These are phyloP conservation scores for Casaregolazyma lundiana DNA, from an alignment of 1,139 yeast species.

Conservation along the genomic window DNA sequence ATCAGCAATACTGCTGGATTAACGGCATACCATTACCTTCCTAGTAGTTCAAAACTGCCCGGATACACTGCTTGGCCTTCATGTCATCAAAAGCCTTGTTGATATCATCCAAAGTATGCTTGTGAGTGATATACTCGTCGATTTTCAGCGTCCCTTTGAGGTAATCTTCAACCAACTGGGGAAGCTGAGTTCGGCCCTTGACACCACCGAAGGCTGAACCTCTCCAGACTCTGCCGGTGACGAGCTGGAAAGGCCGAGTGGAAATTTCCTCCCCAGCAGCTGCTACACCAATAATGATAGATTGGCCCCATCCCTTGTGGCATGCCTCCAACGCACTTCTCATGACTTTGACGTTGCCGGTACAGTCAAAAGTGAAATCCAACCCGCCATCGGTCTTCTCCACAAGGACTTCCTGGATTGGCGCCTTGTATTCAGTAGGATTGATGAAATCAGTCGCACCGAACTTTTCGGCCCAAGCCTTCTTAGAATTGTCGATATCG, in stretches of 20 bases:
- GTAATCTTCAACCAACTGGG: constrained; percentile 83
- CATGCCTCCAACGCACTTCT: constrained; percentile 93
- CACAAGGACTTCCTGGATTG: constrained; percentile 77
- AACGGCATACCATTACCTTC: too few species aligned
- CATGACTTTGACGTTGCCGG: constrained; percentile 95
- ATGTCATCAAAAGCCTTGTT: constrained; percentile 90
- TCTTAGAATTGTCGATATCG: constrained; percentile 79
- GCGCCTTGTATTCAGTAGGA: constrained; percentile 64
- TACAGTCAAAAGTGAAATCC: constrained; percentile 94
- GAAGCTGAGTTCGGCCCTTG: constrained; percentile 94
- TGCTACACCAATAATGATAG: constrained; percentile 94
- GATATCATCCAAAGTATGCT: constrained; percentile 70
- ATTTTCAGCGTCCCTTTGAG: constrained; percentile 79
- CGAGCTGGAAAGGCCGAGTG: constrained; percentile 97
- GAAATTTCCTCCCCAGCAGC: constrained; percentile 96
- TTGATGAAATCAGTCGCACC: constrained; percentile 96
- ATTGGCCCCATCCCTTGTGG: constrained; percentile 98
- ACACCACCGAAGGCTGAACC: constrained; percentile 99
- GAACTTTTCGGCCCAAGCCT: constrained; percentile 79
- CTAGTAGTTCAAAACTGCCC: constrained; percentile 62
- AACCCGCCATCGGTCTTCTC: constrained; percentile 96
- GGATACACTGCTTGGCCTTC: constrained; percentile 90
- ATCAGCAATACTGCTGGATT: too few species aligned
- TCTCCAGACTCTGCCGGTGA: constrained; percentile 97
- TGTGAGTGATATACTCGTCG: constrained; percentile 92